A percentile compares a stretch with the other conserved stretches of the same genome.
These are phyloP conservation scores for Aschersonia sp. DNA, from an alignment of 2,329 filamentous ascomycete species.

Conservation along the genomic window DNA sequence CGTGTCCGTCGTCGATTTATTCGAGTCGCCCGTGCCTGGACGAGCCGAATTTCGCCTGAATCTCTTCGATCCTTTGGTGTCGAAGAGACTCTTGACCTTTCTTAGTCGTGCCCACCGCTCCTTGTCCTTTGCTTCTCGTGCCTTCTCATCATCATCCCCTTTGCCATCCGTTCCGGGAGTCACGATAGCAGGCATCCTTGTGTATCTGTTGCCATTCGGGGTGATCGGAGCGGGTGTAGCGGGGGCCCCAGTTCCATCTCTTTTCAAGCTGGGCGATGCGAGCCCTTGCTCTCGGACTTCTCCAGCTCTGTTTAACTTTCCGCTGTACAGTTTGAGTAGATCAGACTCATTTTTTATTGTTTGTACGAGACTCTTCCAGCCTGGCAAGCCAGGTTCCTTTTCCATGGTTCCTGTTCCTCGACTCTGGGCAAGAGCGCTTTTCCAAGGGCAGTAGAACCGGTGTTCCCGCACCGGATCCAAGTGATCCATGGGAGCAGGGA, in stretches of 20 bases:
- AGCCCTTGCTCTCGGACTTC: conserved; percentile 1
- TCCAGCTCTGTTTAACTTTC: conserved; percentile 13
- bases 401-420: conserved; percentile 16
- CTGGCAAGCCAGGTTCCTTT: conserved; percentile 25
- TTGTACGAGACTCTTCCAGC: conserved; percentile 39
- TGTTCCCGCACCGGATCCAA: conserved; percentile 61
- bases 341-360: conserved; percentile 45
- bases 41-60: conserved; percentile 25
- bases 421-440: conserved; percentile 48
- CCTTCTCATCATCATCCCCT: conserved; percentile 27
- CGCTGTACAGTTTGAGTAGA: conserved; percentile 25
- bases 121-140: conserved; percentile 46
- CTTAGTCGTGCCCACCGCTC: conserved; percentile 59
- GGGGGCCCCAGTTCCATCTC: background rate
- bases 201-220: conserved; percentile 1
- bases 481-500: conserved; percentile 47
- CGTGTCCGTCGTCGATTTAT: conserved; percentile 4
- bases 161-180: conserved; percentile 7
- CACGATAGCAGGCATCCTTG: conserved; percentile 3
- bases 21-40: conserved; percentile 23
- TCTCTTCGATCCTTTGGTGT: conserved; percentile 46
- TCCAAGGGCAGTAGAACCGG: conserved; percentile 75
- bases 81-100: conserved; percentile 57
- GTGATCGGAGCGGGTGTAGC: conserved; percentile 8
- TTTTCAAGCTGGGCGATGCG: conserved; percentile 1